Evolutionary conservation across 768 basidiomycete genomes (phyloP).

Genomic region (Russula virescens): DNA sequence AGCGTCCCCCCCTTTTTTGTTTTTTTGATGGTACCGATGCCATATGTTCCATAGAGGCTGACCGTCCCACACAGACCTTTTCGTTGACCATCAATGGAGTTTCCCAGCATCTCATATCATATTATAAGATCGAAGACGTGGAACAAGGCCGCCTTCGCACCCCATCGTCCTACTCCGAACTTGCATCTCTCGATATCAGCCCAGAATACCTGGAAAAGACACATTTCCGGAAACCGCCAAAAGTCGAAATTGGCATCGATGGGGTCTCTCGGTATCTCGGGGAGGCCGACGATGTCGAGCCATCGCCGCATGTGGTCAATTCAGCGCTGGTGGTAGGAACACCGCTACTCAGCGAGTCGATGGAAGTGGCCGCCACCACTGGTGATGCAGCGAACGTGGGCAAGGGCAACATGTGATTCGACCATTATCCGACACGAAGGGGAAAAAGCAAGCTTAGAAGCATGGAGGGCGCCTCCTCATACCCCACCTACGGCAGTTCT

Average conservation of each 20-base stretch:
- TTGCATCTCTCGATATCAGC: slow-evolving; percentile 80
- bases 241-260: slow-evolving; percentile 80
- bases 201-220: slow-evolving; percentile 85
- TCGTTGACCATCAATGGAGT: slow-evolving; percentile 81
- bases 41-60: slow-evolving; percentile 10
- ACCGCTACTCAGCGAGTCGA: slow-evolving; percentile 22
- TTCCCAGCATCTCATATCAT: slow-evolving; percentile 89
- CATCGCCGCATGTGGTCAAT: slow-evolving; percentile 31
- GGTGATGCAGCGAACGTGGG: slow-evolving; percentile 11
- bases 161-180: slow-evolving; percentile 83
- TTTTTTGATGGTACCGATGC: not conserved
- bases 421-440: slow-evolving; percentile 28
- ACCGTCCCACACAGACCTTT: slow-evolving; percentile 59
- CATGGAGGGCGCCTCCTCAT: slow-evolving; percentile 13
- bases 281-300: slow-evolving; percentile 62
- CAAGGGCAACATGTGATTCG: slow-evolving; percentile 32
- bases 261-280: slow-evolving; percentile 78
- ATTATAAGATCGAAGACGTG: slow-evolving; percentile 91
- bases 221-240: slow-evolving; percentile 86
- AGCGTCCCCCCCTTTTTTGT: not conserved
- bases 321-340: slow-evolving; percentile 21
- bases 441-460: slow-evolving; percentile 18
- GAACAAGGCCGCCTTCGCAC: slow-evolving; percentile 80
- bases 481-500: slow-evolving; percentile 9
- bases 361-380: slow-evolving; percentile 17